Conservation (phyloP, 2,329 filamentous ascomycete species). For the Talaromyces sp. region DNA sequence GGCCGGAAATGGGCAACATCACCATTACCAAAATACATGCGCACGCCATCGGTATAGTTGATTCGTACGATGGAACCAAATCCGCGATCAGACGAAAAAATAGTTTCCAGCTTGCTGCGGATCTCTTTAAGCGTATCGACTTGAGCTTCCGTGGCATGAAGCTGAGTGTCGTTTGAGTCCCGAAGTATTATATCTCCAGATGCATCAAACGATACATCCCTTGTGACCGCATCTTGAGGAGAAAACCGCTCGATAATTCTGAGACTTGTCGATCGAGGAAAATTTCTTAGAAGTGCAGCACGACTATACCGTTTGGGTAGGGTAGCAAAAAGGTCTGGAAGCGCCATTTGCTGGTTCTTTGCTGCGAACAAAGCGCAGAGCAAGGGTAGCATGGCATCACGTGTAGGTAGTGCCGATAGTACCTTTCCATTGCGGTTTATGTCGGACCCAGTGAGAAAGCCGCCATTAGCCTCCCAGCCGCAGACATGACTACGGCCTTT, state of each 20-base stretch:
- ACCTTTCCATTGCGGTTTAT: conserved; percentile 28
- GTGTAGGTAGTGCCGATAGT: conserved; percentile 31
- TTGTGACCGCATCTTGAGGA: conserved; percentile 21
- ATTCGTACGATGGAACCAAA: conserved; percentile 26
- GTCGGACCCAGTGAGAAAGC: conserved; percentile 33
- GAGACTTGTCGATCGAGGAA: conserved; percentile 30
- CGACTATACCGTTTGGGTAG: conserved; percentile 31
- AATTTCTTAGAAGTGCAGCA: conserved; percentile 31
- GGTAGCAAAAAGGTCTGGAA: conserved; percentile 29
- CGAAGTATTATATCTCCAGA: background rate
- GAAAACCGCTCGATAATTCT: conserved; percentile 32
- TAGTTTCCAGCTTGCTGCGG: conserved; percentile 25
- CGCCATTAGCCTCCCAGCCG: conserved; percentile 36
- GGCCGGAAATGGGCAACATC: conserved; percentile 35
- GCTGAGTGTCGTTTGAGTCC: background rate
- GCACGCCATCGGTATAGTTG: conserved; percentile 34
- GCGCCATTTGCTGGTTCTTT: conserved; percentile 23
- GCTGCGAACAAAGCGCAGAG: conserved; percentile 31
- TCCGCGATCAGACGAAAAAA: conserved; percentile 28
- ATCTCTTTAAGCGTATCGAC: conserved; percentile 19
- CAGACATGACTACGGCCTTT: conserved; percentile 29
- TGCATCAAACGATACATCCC: conserved; percentile 16
- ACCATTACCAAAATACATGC: conserved; percentile 31
- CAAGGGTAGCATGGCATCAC: conserved; percentile 32
- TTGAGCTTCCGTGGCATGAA: background rate